A percentile compares a stretch with the other conserved stretches of the same genome.
Evolutionary conservation across 2,329 filamentous ascomycete species (phyloP).

Genomic region (Cadophora sp.): DNA sequence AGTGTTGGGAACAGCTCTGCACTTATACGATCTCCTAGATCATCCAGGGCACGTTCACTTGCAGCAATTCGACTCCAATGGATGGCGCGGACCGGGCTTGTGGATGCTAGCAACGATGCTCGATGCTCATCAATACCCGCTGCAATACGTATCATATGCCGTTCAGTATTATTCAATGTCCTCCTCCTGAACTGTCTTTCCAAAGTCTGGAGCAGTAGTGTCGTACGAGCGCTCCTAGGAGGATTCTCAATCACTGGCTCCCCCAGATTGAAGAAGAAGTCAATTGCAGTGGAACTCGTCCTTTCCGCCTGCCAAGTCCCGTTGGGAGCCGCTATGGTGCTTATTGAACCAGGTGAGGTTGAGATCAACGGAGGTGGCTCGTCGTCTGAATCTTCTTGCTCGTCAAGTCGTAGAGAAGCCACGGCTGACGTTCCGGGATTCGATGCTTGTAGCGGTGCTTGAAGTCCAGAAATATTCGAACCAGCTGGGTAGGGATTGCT

Average conservation of each 20-base stretch:
- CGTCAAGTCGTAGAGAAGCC: background rate
- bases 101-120: background rate
- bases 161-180: conserved; percentile 6
- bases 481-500: background rate
- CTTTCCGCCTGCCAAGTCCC: background rate
- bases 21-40: conserved; percentile 3
- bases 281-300: background rate
- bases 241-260: background rate
- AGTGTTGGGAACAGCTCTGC: background rate
- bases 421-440: no score
- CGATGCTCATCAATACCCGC: conserved; percentile 5
- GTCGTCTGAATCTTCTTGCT: background rate
- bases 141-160: conserved; percentile 12
- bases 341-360: background rate
- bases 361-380: conserved; percentile 2
- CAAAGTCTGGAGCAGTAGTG: background rate
- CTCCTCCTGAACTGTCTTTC: background rate
- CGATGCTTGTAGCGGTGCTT: background rate
- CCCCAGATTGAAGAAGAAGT: background rate
- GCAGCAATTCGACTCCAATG: conserved; percentile 3
- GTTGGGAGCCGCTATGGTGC: background rate
- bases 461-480: background rate
- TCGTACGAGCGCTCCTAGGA: conserved; percentile 1
- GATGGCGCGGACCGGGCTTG: background rate
- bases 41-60: conserved; percentile 10